Conservation (phyloP, 2,329 filamentous ascomycete genomes). For the Davidsoniella eucalypti region DNA sequence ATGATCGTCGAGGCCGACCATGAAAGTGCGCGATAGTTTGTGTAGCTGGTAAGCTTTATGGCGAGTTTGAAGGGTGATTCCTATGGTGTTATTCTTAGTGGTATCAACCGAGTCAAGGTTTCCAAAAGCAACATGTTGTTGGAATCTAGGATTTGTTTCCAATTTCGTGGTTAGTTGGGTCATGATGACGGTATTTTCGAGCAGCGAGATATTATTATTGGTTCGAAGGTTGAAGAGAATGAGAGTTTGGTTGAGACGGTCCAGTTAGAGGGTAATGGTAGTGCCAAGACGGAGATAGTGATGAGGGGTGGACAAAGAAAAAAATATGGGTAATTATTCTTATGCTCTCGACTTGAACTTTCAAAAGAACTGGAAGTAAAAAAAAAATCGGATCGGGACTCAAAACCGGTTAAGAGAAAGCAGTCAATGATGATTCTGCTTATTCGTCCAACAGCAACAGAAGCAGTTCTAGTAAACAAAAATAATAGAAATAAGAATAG, state of each 20-base stretch:
- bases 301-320: not conserved
- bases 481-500: too few species aligned
- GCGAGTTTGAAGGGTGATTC: constrained; percentile 68
- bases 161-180: constrained; percentile 8
- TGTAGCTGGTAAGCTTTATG: constrained; percentile 74
- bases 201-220: not conserved
- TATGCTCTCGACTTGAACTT: too few species aligned
- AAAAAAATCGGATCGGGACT: too few species aligned
- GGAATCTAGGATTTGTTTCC: constrained; percentile 28
- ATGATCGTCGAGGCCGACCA: constrained; percentile 82
- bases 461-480: too few species aligned
- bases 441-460: too few species aligned
- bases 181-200: constrained; percentile 3
- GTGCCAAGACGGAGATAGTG: not conserved
- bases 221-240: not conserved
- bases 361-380: too few species aligned
- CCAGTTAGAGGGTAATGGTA: not conserved
- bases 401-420: too few species aligned
- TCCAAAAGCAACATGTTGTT: constrained; percentile 43
- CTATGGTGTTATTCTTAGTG: constrained; percentile 43
- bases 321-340: not conserved
- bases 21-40: constrained; percentile 69
- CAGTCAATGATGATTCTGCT: too few species aligned
- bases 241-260: not conserved
- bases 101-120: constrained; percentile 41